Evolutionary conservation across 1,284 basidiomycete species (phyloP), one percentile per base, ranked within the genome.

Genomic region (Omphalotus olearius): DNA sequence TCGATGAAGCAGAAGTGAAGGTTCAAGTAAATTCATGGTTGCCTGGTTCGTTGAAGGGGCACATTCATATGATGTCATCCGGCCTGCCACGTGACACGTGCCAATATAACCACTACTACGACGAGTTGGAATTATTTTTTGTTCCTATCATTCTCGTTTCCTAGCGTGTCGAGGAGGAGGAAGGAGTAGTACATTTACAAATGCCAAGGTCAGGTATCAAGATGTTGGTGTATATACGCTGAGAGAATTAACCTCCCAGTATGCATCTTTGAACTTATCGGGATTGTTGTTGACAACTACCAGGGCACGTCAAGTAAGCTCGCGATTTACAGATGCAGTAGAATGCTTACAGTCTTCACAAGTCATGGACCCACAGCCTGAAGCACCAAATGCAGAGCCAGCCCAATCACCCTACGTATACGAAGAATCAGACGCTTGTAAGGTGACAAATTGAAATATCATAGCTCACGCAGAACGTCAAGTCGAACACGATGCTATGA

Each of bases 161-260:
- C n/a, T n/a, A n/a, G n/a, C n/a, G n/a, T n/a, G n/a, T 23, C 23
- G 23, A 23, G 23, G 23, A 23, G 5, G 5, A 23, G 23, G 23
- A 23, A 5, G 23, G 23, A 23, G 23, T 23, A 23, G 23, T 23
- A 5, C 23, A 23, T 23, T 23, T 3, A 23, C 23, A 23, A 23
- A 23, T 23, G 23, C 5, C 23, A 23, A 23, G 23, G 23, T 7
- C 30, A 3, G 13, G 30, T 33, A 33, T 11, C 46, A 39, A 10
- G 9, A 41, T 6, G 4, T 7, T 45, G 65, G 64, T 18, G 70
- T 75, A 65, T 84, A 87, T 7, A 83, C 69, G 20, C 74, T 70
- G 30, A 86, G 62, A 2, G 76, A 71, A 59, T 80, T 79, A 62
- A 87, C 69, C 50, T 79, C 78, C 82, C 83, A 87, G 64, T 80